Base-by-base conservation (phyloP, 352 stramenopile genomes). In the Phytophthora tubulina region DNA sequence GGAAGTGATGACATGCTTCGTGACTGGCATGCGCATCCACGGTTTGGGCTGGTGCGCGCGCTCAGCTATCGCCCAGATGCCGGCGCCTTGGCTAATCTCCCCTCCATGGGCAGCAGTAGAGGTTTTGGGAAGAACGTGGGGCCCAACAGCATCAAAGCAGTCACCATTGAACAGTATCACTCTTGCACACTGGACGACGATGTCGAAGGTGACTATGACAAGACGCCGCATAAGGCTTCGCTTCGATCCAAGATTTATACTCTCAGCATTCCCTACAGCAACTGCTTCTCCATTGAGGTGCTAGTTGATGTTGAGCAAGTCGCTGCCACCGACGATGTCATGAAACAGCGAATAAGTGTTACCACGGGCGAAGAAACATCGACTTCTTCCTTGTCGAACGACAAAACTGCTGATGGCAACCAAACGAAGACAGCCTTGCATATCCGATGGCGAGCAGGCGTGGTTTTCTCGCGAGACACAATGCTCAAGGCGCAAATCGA, bases 181-280 rank as follows among this genome's bases (percentile, higher is more conserved):
- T 82, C 84, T 7, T 85, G 77, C 44, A 71, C 62, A 2, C 14
- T 58, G 36, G 56, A 63, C 17, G 74, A 78, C 9, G 51, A 49
- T 41, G 17, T 11, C 6, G 17, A 61, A 27, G 44, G 49, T 51
- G 36, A 48, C n/a, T 75, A 75, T 35, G 56, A 38, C 15, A 55
- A 61, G 30, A 44, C 41, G 31, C 63, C 79, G 45, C 74, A 80
- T 6, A 86, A 82, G 48, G 75, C 70, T 10, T 67, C 70, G 15
- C 79, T 90, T 55, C 80, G 78, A 6, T 83, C 70, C 50, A 92
- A 92, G 75, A 74, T 89, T 11, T 92, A 86, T 69, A 86, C 79
- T 6, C 78, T 90, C 41, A 88, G 82, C 46, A 83, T 89, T 30
- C 84, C 82, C 0, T 84, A 81, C 50, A 90, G 81, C 72, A 90